These are phyloP conservation scores for Populus hybrid DNA, from an alignment of 441 rosid genomes.

Conservation along the genomic window DNA sequence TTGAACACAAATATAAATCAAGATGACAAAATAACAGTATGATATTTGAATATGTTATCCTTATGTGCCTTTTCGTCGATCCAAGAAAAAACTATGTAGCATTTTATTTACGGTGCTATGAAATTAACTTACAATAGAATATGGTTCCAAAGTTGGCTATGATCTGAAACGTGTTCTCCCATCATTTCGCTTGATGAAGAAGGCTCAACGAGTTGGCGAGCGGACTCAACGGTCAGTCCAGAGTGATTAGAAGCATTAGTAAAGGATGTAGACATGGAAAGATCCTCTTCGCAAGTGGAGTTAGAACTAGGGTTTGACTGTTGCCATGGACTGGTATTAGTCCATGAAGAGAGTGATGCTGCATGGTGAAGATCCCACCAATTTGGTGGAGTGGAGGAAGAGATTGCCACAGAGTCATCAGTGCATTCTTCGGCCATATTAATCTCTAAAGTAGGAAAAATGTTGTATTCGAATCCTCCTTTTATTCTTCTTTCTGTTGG, in stretches of 20 bases:
- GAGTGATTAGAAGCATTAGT: slow-evolving; percentile 63
- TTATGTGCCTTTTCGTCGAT: background rate
- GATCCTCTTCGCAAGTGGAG: slow-evolving; percentile 60
- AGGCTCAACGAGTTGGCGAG: slow-evolving; percentile 40
- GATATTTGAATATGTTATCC: no score
- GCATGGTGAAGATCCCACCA: slow-evolving; percentile 76
- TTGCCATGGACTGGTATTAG: slow-evolving; percentile 22
- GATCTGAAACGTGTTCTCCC: slow-evolving; percentile 45
- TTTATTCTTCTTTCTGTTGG: background rate
- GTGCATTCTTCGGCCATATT: slow-evolving; percentile 64
- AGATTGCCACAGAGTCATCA: slow-evolving; percentile 32
- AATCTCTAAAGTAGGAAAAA: background rate
- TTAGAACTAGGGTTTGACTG: slow-evolving; percentile 50
- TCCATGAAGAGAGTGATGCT: slow-evolving; percentile 43
- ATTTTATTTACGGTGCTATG: background rate
- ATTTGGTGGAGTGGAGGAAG: slow-evolving; percentile 37
- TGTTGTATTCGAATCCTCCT: background rate
- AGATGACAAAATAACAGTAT: background rate
- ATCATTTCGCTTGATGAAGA: slow-evolving; percentile 42
- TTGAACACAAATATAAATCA: background rate
- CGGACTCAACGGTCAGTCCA: slow-evolving; percentile 54
- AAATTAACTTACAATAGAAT: slow-evolving; percentile 53
- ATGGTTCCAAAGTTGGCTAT: slow-evolving; percentile 60
- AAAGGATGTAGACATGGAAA: slow-evolving; percentile 47
- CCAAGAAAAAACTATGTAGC: background rate